A percentile compares a stretch with the other conserved stretches of the same genome.
Evolutionary conservation across 1,284 basidiomycete species (phyloP).

Genomic region (Lentinus polychrous): DNA sequence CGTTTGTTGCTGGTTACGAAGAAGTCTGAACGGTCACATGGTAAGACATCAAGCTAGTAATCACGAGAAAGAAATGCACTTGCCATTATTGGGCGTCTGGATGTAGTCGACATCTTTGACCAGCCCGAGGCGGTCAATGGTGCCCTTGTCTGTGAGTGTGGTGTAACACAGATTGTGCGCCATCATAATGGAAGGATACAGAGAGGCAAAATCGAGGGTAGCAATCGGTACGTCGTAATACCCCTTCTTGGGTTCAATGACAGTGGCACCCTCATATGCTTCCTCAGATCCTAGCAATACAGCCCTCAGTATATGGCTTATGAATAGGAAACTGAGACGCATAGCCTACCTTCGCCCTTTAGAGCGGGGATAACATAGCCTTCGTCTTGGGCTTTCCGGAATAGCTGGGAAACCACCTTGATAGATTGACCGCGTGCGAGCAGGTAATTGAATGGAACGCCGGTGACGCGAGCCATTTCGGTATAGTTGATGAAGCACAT

Average conservation of each 20-base stretch:
- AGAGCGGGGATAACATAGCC: constrained; percentile 82
- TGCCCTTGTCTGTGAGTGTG: constrained; percentile 74
- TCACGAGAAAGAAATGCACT: constrained; percentile 11
- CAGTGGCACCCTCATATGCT: constrained; percentile 95
- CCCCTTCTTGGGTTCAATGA: constrained; percentile 91
- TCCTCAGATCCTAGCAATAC: constrained; percentile 69
- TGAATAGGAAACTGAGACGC: not conserved
- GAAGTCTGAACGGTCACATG: constrained; percentile 48
- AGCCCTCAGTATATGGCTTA: not conserved
- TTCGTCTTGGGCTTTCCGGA: constrained; percentile 81
- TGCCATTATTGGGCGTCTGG: constrained; percentile 90
- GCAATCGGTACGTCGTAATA: constrained; percentile 95
- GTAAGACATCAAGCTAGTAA: not conserved
- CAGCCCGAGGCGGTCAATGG: constrained; percentile 71
- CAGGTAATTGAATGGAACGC: constrained; percentile 95
- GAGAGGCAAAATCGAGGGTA: constrained; percentile 92
- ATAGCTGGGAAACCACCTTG: constrained; percentile 92
- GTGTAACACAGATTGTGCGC: constrained; percentile 97
- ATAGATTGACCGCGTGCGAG: constrained; percentile 91
- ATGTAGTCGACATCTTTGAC: constrained; percentile 85
- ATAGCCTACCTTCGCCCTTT: constrained; percentile 67
- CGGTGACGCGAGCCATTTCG: constrained; percentile 94
- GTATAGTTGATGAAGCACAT: constrained; percentile 98
- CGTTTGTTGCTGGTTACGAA: constrained; percentile 71
- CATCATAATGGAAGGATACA: constrained; percentile 99